phyloP scores from a whole-genome alignment of 352 stramenopile genomes.

The Pythium apleroticum region DNA sequence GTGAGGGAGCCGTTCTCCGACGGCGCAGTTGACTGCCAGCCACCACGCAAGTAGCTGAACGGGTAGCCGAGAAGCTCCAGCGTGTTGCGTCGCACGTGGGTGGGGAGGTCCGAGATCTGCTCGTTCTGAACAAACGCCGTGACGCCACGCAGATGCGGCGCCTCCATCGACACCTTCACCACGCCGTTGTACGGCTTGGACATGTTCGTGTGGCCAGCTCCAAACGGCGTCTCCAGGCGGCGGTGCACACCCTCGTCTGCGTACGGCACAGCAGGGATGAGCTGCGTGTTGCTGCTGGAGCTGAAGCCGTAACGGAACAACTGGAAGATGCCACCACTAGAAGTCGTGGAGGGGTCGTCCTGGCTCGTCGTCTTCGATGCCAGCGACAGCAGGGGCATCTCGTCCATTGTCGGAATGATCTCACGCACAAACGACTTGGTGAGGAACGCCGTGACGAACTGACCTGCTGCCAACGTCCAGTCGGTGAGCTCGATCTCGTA shows the following conservation, averaged over 20 bases:
- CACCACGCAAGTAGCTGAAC: constrained; percentile 64
- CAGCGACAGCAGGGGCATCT: constrained; percentile 38
- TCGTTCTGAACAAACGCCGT: constrained; percentile 54
- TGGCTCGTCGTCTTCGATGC: constrained; percentile 8
- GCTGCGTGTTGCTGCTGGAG: not conserved
- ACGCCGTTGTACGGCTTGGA: constrained; percentile 43
- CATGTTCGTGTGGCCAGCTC: constrained; percentile 52
- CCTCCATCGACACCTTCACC: constrained; percentile 49
- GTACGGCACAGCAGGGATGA: constrained; percentile 32
- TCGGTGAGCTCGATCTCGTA: constrained; percentile 56
- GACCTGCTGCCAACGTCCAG: constrained; percentile 38
- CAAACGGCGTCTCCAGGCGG: constrained; percentile 59
- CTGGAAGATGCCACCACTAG: constrained; percentile 68
- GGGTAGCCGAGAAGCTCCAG: constrained; percentile 69
- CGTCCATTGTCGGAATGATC: constrained; percentile 31
- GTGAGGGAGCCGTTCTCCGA: constrained; percentile 27
- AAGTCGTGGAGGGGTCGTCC: constrained; percentile 19
- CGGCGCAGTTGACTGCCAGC: constrained; percentile 25
- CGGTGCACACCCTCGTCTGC: constrained; percentile 43
- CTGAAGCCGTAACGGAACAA: constrained; percentile 60
- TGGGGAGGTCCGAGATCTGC: constrained; percentile 36
- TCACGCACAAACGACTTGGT: constrained; percentile 42
- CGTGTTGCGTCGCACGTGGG: constrained; percentile 53
- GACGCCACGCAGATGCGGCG: constrained; percentile 41
- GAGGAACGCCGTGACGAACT: constrained; percentile 55